Evolutionary conservation across 106 monocot genomes (phyloP).

Genomic region (Dendrobium chrysotoxum): DNA sequence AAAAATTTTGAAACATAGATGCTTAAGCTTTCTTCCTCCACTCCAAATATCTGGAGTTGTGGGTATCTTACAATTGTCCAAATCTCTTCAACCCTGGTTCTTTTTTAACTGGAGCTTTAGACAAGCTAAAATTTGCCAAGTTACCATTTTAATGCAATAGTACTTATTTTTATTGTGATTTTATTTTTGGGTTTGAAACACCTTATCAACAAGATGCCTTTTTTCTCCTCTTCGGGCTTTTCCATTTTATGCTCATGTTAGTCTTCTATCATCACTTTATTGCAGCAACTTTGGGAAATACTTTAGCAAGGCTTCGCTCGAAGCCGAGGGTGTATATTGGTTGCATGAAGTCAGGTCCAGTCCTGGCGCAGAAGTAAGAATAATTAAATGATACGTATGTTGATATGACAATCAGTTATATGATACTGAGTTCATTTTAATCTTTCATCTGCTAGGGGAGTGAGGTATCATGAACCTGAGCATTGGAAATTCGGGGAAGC

Average conservation of each 20-base stretch:
- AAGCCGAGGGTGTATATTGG: constrained; percentile 88
- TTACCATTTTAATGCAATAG: too few relatives aligned
- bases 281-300: constrained; percentile 79
- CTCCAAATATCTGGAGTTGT: too few relatives aligned
- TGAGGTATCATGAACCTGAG: constrained; percentile 51
- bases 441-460: constrained; percentile 40
- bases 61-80: too few relatives aligned
- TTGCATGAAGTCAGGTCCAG: constrained; percentile 99
- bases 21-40: too few relatives aligned
- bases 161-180: too few relatives aligned
- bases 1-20: too few relatives aligned
- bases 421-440: not conserved
- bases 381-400: not conserved
- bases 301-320: constrained; percentile 59
- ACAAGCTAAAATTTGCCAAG: too few relatives aligned
- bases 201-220: not conserved
- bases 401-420: not conserved
- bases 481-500: constrained; percentile 53
- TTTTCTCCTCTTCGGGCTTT: not conserved
- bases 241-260: not conserved
- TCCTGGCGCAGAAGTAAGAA: constrained; percentile 84
- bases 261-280: not conserved
- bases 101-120: too few relatives aligned
- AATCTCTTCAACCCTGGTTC: too few relatives aligned
- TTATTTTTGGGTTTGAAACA: too few relatives aligned